Base-by-base conservation (phyloP, 257 asterid species). In the Haberlea rhodopensis region DNA sequence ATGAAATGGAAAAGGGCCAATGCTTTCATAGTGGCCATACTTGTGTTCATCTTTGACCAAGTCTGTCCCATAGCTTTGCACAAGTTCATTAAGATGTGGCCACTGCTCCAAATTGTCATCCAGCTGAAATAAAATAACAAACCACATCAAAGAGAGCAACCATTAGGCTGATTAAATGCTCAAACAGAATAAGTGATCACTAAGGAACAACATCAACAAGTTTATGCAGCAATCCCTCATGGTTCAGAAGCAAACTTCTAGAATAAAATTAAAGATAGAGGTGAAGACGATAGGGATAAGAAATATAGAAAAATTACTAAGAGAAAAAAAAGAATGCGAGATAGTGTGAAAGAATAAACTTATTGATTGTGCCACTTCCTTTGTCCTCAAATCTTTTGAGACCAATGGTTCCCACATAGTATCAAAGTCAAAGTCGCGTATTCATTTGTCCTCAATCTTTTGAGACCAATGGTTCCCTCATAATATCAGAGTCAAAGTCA, bases 71-170 rank as follows among this genome's bases (percentile, higher is more conserved):
- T 89, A 90, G 80, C 97, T 82, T 73, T 94, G 99, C 65, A 94
- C 85, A 52, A 94, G 97, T 81, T 94, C 99, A 60, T 84, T 94
- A 68, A 94, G 73, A 83, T 94, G 99, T 56, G 99, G 99, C 97
- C 96, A 90, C 82, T 86, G 99, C 80, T 94, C 97, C 89, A 90
- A 78, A 82, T 83, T 84, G 51, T 87, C 97, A n/a, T 90, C 96
- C 48, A 90, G 82, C 99, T 94, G 65, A 54, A 62, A 68, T 6
- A 56, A 62, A 13, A 57, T 3, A 48, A 5, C 23, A 64, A 59
- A 23, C 21, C 43, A 74, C 57, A 65, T 20, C 52, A 68, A 54
- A 53, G 51, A 51, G 46, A 16, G 60, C 20, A 37, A 48, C 29
- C 45, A 57, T 18, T 21, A 54, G 28, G 25, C 59, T 48, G 23